Conservation (phyloP, 2,329 filamentous ascomycete species). For the Biscogniauxia mediterranea region DNA sequence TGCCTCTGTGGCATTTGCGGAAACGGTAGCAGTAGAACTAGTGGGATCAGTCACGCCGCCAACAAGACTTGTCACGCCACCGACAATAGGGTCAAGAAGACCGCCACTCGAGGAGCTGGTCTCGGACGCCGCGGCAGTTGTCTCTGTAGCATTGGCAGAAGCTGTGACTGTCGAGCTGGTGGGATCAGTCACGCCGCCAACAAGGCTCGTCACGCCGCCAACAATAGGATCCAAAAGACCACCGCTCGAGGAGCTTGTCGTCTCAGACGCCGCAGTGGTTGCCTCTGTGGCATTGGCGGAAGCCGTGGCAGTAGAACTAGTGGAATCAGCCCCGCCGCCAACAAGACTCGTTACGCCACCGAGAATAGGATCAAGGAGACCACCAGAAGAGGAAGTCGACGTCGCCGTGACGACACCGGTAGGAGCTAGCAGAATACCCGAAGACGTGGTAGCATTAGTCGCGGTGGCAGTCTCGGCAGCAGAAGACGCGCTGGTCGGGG, state of each 20-base stretch:
- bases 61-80: neutral
- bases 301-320: neutral
- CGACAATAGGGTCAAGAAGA: neutral
- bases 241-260: neutral
- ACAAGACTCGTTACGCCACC: slow-evolving; percentile 16
- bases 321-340: slow-evolving; percentile 1
- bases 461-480: neutral
- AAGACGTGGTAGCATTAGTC: slow-evolving; percentile 17
- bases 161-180: neutral
- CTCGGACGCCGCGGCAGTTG: neutral
- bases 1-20: slow-evolving; percentile 5
- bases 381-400: slow-evolving; percentile 18
- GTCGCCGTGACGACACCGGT: slow-evolving; percentile 26
- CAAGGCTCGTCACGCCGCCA: neutral
- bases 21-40: neutral
- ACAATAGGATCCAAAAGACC: neutral
- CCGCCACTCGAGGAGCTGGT: neutral
- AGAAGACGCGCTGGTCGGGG: neutral
- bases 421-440: slow-evolving; percentile 28
- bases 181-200: neutral
- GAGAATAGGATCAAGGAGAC: slow-evolving; percentile 14
- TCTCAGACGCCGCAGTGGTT: neutral
- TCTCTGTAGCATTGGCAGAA: slow-evolving; percentile 5
- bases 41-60: neutral
- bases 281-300: neutral